Evolutionary conservation across 805 yeast species (phyloP).

Genomic region (Osmozyma mogii): DNA sequence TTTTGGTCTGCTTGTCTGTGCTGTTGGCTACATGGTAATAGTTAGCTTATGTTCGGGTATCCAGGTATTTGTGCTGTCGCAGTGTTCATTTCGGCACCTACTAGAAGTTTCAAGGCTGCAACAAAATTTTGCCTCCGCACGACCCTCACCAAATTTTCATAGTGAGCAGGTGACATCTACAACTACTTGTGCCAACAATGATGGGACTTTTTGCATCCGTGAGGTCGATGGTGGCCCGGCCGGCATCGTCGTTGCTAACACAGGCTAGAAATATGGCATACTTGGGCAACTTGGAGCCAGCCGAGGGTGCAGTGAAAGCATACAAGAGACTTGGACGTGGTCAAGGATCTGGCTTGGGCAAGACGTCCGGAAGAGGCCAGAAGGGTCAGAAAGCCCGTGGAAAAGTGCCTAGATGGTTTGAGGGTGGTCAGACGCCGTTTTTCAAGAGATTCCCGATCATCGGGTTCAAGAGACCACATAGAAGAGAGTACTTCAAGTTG

Average conservation of each 20-base stretch:
- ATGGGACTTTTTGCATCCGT: no score
- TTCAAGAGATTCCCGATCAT: constrained; percentile 77
- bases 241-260: constrained; percentile 1
- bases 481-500: constrained; percentile 45
- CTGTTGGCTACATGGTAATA: no score
- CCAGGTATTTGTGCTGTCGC: no score
- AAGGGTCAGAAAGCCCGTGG: constrained; percentile 98
- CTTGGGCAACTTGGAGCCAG: constrained; percentile 50
- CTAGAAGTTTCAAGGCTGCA: no score
- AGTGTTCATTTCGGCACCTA: no score
- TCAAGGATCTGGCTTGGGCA: constrained; percentile 87
- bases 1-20: background rate
- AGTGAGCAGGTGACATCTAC: no score
- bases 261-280: constrained; percentile 35
- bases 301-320: constrained; percentile 50
- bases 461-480: constrained; percentile 70
- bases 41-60: no score
- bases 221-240: no score
- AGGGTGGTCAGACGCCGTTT: constrained; percentile 98
- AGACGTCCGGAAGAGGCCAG: constrained; percentile 95
- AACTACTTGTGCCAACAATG: no score
- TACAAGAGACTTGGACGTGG: constrained; percentile 89
- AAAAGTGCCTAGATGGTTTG: constrained; percentile 85
- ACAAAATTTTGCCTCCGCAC: no score
- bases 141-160: no score